Evolutionary conservation across 495 filamentous ascomycete species (phyloP), one percentile per base, ranked within the genome.

Genomic region (Coniosporium apollinis): DNA sequence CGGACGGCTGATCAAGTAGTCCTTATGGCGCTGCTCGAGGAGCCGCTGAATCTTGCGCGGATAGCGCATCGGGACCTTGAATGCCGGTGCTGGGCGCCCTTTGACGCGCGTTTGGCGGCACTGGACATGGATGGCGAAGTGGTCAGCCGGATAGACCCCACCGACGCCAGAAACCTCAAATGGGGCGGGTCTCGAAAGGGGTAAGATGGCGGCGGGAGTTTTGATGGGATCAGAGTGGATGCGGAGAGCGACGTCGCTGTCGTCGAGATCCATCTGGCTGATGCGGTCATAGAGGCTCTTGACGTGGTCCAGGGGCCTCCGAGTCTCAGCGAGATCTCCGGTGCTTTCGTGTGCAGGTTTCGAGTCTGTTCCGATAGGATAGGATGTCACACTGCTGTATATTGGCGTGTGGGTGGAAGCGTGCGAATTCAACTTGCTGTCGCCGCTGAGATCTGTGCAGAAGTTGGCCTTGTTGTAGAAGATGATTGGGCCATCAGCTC

Each of bases 401-500:
- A n/a, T n/a, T n/a, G n/a, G n/a, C n/a, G n/a, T n/a, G n/a, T n/a
- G n/a, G n/a, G n/a, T n/a, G n/a, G n/a, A n/a, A n/a, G n/a, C n/a
- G n/a, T n/a, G n/a, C n/a, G n/a, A n/a, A n/a, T n/a, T n/a, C n/a
- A n/a, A n/a, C 50, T 59, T 35, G 48, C 52, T 29, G 58, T 81
- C 73, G n/a, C 72, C 67, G 30, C 70, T 79, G 3, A 85, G 62
- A 57, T 87, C 81, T 9, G 74, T 82, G 52, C 70, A 84, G 50
- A 86, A 87, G 1, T 62, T 65, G 4, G 74, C 72, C 17, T 71
- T 69, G 36, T 74, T 78, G 53, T 85, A 87, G 49, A 78, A 87
- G 31, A 83, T 78, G 44, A 85, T 82, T 14, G 81, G 75, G 9
- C 82, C 81, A 45, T 71, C 74, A 13, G 64, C 64, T 9, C 55